Conservation (phyloP, 2,329 filamentous ascomycete species). For the Pyricularia sp. region DNA sequence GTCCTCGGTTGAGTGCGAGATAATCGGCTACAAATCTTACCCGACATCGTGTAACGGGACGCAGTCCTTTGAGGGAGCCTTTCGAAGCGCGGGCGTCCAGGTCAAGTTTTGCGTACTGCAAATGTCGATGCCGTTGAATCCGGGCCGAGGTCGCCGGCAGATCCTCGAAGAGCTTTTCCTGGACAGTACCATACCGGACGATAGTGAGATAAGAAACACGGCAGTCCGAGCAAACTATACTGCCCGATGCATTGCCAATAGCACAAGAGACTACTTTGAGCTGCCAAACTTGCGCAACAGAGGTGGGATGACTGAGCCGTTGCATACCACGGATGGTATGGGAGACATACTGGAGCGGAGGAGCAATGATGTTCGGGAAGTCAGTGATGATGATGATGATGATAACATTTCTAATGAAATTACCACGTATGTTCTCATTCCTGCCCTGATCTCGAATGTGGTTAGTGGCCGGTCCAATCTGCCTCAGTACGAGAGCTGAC, state of each 20-base stretch:
- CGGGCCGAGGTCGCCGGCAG: background rate
- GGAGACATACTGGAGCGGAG: background rate
- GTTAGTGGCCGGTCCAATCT: background rate
- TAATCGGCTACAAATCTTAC: background rate
- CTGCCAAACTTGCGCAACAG: constrained; percentile 6
- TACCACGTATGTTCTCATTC: background rate
- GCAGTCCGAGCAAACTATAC: background rate
- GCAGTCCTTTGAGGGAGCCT: background rate
- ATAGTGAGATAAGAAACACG: background rate
- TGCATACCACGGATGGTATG: background rate
- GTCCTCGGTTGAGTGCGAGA: background rate
- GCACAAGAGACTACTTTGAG: constrained; percentile 8
- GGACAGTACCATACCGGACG: background rate
- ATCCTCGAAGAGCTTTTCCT: constrained; percentile 1
- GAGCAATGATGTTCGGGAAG: background rate
- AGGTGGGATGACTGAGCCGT: background rate
- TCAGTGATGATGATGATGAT: background rate
- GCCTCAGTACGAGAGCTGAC: too few species aligned
- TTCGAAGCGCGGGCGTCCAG: background rate
- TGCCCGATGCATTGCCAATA: constrained; percentile 5
- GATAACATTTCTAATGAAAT: background rate
- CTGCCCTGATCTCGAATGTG: background rate
- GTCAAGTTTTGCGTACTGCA: constrained; percentile 1
- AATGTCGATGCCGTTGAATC: background rate
- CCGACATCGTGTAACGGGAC: background rate